These are phyloP conservation scores for Pseudocercospora eumusae DNA, from an alignment of 2,329 filamentous ascomycete genomes.

Conservation along the genomic window DNA sequence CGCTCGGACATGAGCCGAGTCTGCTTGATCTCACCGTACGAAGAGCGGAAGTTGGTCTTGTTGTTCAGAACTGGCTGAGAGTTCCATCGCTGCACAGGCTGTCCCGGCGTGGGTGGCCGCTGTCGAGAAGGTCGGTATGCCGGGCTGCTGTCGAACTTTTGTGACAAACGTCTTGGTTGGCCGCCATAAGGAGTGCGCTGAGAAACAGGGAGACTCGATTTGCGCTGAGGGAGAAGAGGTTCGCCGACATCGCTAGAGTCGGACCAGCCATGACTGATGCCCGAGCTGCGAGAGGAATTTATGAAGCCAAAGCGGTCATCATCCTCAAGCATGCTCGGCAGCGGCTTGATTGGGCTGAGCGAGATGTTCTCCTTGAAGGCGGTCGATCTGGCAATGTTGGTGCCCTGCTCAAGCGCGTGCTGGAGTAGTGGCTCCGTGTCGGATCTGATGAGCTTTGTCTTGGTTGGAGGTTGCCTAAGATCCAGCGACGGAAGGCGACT, in stretches of 20 bases:
- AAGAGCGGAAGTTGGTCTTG: conserved; percentile 29
- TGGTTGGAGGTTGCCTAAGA: conserved; percentile 15
- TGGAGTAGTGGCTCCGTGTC: conserved; percentile 41
- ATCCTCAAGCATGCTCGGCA: conserved; percentile 27
- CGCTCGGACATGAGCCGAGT: conserved; percentile 37
- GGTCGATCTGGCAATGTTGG: conserved; percentile 28
- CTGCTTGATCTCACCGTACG: conserved; percentile 37
- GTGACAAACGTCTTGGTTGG: conserved; percentile 20
- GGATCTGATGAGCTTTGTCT: conserved; percentile 34
- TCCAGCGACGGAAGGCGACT: conserved; percentile 25
- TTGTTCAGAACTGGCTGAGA: conserved; percentile 37
- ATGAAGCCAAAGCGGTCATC: conserved; percentile 18
- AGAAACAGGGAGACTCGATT: conserved; percentile 4
- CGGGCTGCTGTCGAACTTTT: conserved; percentile 34
- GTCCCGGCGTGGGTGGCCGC: conserved; percentile 27
- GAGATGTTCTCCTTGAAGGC: conserved; percentile 41
- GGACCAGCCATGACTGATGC: conserved; percentile 23
- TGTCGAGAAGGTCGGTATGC: conserved; percentile 29
- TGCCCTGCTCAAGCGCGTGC: conserved; percentile 18
- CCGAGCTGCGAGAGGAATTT: conserved; percentile 23
- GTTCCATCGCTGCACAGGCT: conserved; percentile 36
- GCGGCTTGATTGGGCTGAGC: conserved; percentile 33
- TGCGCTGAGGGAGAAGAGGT: conserved; percentile 9
- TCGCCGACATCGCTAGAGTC: conserved; percentile 18
- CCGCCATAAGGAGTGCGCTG: background rate